Percentiles rank a stretch among this genome's conserved stretches.
Conservation (phyloP, 345 rosid genomes). For the Dimocarpus longan region DNA sequence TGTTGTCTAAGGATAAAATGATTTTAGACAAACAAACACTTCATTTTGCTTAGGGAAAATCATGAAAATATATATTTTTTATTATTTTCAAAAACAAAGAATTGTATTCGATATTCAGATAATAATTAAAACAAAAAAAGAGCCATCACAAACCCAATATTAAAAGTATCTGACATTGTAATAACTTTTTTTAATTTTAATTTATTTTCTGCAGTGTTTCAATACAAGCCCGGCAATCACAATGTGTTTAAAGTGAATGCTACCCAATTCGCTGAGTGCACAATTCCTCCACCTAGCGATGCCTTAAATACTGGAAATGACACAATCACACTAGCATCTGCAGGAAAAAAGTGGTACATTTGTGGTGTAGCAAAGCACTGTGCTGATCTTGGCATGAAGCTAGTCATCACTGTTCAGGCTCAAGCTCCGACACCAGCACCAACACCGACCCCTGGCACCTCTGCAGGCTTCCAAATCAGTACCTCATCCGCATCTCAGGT, state of each 20-base stretch:
- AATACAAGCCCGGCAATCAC: constrained; percentile 24
- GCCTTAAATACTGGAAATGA: constrained; percentile 33
- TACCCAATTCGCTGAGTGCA: constrained; percentile 34
- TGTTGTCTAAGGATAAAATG: too few species aligned
- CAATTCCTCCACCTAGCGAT: neutral
- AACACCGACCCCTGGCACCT: neutral
- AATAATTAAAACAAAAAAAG: too few species aligned
- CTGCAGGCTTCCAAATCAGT: neutral
- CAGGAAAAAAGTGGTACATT: constrained; percentile 52
- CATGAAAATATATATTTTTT: too few species aligned
- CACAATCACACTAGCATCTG: constrained; percentile 24
- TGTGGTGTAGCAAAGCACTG: constrained; percentile 44
- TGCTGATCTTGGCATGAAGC: constrained; percentile 31
- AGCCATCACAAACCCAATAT: too few species aligned
- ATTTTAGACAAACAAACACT: too few species aligned
- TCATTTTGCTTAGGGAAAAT: too few species aligned
- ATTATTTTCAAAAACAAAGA: too few species aligned
- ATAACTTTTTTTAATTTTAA: neutral
- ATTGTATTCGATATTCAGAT: too few species aligned
- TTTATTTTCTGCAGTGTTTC: constrained; percentile 35
- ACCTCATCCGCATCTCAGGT: neutral
- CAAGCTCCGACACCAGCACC: constrained; percentile 12
- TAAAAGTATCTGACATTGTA: neutral
- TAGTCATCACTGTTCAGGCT: constrained; percentile 26
- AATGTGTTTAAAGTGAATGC: constrained; percentile 40